Evolutionary conservation across 2,329 filamentous ascomycete genomes (phyloP).

Genomic region (Didymella keratinophila): DNA sequence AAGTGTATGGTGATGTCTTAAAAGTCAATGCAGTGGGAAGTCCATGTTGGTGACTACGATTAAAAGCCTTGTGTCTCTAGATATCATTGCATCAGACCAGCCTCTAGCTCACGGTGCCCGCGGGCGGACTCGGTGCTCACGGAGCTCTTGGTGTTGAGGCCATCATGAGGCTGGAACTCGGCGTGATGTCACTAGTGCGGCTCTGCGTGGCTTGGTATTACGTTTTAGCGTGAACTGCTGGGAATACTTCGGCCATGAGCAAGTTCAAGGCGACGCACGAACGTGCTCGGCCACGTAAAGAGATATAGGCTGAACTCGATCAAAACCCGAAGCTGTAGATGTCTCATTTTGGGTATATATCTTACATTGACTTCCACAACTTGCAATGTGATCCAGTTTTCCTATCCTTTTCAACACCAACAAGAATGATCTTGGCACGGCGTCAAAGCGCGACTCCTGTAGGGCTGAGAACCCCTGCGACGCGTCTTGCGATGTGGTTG

Average conservation of each 20-base stretch:
- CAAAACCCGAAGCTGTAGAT: not conserved
- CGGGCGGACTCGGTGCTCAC: conserved; percentile 3
- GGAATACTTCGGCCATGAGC: not conserved
- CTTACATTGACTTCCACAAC: conserved; percentile 7
- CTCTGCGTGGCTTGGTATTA: not conserved
- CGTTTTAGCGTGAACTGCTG: not conserved
- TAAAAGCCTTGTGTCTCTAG: not conserved
- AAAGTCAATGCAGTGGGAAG: too few relatives aligned
- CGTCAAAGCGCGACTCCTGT: not conserved
- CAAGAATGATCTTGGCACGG: not conserved
- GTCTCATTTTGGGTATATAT: conserved; percentile 14
- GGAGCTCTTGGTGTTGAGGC: conserved; percentile 1
- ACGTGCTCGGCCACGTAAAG: not conserved
- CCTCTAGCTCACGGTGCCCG: not conserved
- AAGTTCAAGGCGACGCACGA: not conserved
- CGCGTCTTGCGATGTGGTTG: not conserved
- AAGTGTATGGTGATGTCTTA: not conserved
- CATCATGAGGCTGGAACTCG: conserved; percentile 1
- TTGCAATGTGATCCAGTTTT: not conserved
- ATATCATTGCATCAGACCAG: not conserved
- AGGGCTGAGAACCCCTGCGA: not conserved
- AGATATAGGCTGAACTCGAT: not conserved
- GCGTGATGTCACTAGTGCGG: conserved; percentile 10
- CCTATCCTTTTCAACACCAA: conserved; percentile 1
- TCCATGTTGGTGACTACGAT: not conserved